Base-by-base conservation (phyloP, 129 eudicot species). In the Flaveria linearis region DNA sequence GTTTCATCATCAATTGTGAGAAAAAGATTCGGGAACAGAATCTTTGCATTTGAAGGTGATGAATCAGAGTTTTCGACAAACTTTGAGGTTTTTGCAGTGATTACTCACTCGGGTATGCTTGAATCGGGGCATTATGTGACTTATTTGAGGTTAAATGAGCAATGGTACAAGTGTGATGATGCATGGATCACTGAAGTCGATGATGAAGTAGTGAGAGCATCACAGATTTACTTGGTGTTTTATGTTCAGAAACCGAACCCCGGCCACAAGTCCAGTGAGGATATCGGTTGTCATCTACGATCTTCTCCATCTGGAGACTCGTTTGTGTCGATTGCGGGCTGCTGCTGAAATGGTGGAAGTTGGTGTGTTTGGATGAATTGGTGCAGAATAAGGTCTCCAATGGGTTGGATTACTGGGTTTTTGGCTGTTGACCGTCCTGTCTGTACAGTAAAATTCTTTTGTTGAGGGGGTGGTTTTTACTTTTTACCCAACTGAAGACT, bases 161-260 rank as follows among this genome's bases (percentile, higher is more conserved):
- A 87, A 58, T 88, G 93, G 93, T 88, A 86, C 81, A 91, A 86
- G 74, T 91, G 93, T 81, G 93, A 88, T 57, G 91, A 91, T 74
- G 93, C 94, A n/a, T 91, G 93, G 96, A 81, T 90, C 33, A 88
- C 90, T 5, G 87, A 85, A 83, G 91, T 88, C 1, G 87, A 88
- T n/a, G 94, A 91, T 30, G 91, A 88, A 61, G 88, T 88, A 22
- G 97, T 86, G 15, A 79, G 88, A 64, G 86, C 91, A 15, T 86
- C 87, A 22, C 91, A 91, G 71, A 84, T 88, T 63, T 90, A 90
- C 58, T 60, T 90, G 88, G 78, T 82, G 7, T 88, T 78, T 52
- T 90, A 87, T 58, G 89, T 82, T 73, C 92, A 90, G 46, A 90
- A 87, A 76, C 58, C 61, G 15, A 69, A 77, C 8, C 18, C 80